Percentiles rank a stretch among this genome's conserved stretches.
phyloP scores from a whole-genome alignment of 1,284 basidiomycete species.

The Bondarzewia mesenterica region DNA sequence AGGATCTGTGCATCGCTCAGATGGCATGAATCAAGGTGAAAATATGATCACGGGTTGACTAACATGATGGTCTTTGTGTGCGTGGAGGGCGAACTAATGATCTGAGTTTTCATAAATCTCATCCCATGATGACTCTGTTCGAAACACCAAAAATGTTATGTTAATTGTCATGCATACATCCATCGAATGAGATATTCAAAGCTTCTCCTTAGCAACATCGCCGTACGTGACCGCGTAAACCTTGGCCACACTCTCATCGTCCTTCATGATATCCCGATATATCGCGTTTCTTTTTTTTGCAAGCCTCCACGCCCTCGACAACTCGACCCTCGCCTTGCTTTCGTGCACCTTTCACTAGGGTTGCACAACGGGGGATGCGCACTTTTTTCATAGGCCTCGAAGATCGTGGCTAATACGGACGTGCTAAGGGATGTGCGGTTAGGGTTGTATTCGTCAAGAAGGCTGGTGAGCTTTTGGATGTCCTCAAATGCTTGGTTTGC shows the following conservation, averaged over 20 bases:
- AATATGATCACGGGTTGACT: too few relatives aligned
- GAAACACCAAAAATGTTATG: too few relatives aligned
- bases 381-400: conserved; percentile 21
- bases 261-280: conserved; percentile 12
- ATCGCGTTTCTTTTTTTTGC: conserved; percentile 23
- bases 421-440: conserved; percentile 21
- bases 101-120: too few relatives aligned
- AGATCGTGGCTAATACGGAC: conserved; percentile 22
- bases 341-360: conserved; percentile 30
- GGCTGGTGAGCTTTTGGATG: conserved; percentile 29
- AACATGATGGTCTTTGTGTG: too few relatives aligned
- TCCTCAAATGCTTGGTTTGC: conserved; percentile 43
- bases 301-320: conserved; percentile 25
- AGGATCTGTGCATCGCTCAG: too few relatives aligned
- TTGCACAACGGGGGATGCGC: conserved; percentile 26
- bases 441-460: conserved; percentile 28
- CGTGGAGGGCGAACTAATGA: too few relatives aligned
- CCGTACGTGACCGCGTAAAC: conserved; percentile 3
- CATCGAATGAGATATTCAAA: too few relatives aligned
- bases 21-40: too few relatives aligned
- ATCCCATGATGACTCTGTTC: too few relatives aligned
- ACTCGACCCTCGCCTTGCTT: conserved; percentile 29
- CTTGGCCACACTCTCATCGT: conserved; percentile 2
- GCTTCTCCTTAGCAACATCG: too few relatives aligned
- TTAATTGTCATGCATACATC: too few relatives aligned